Evolutionary conservation across 176 grass and related monocot species (phyloP).

Genomic region (Phoenix roebelenii): DNA sequence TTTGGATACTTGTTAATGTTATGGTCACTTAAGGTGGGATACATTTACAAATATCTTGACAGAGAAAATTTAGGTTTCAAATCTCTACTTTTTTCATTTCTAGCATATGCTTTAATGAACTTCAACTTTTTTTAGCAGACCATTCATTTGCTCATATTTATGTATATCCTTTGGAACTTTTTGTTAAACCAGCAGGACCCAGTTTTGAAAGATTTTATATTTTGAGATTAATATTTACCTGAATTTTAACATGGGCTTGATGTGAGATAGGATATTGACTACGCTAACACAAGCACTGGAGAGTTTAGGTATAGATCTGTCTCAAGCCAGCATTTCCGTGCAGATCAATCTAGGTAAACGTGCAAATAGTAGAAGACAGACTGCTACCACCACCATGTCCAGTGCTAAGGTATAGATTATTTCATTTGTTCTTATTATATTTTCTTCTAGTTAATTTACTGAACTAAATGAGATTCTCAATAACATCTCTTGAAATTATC

Average conservation of each 20-base stretch:
- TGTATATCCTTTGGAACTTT: too few relatives aligned
- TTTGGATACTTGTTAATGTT: too few relatives aligned
- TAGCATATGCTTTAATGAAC: too few relatives aligned
- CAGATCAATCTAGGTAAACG: slow-evolving; percentile 56
- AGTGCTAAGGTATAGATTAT: slow-evolving; percentile 35
- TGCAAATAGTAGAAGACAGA: slow-evolving; percentile 27
- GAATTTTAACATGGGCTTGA: neutral
- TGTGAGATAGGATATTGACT: slow-evolving; percentile 33
- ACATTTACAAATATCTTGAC: too few relatives aligned
- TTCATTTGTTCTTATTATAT: neutral
- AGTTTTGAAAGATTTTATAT: neutral
- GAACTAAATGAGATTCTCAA: neutral
- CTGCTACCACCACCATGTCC: slow-evolving; percentile 25
- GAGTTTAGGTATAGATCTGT: slow-evolving; percentile 51
- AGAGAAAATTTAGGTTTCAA: too few relatives aligned
- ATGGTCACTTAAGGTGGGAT: too few relatives aligned
- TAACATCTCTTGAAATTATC: slow-evolving; percentile 3
- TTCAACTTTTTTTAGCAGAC: too few relatives aligned
- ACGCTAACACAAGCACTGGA: slow-evolving; percentile 52
- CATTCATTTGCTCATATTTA: too few relatives aligned
- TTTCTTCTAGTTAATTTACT: neutral
- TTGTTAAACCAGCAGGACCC: too few relatives aligned
- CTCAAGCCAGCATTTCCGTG: slow-evolving; percentile 51
- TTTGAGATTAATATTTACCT: slow-evolving; percentile 1
- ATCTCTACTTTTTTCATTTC: too few relatives aligned